Base-by-base conservation (phyloP, 768 basidiomycete genomes). In the Lactarius vividus region DNA sequence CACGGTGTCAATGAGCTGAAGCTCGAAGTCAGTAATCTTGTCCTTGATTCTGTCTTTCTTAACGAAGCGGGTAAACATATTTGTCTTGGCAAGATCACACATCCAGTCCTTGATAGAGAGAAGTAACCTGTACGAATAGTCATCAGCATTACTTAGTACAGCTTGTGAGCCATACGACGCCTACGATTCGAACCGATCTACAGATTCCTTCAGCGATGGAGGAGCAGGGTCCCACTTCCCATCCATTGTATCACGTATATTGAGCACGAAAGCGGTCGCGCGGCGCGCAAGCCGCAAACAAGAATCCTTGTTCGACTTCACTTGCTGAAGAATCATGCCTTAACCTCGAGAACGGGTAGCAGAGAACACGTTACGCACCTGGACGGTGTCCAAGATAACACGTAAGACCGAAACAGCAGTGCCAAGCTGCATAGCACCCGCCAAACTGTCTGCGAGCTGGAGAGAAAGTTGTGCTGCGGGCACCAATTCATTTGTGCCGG, bases 231-330 rank as follows among this genome's bases (percentile, higher is more conserved):
- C 59, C 64, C 63, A 64, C 26, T 64, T 64, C 20, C 63, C 57
- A 13, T 59, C 57, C 63, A 64, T 64, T 46, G 55, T 64, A 42
- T 64, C 63, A 23, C 63, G 63, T 20, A 59, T 42, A n/a, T 57
- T 61, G 53, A 68, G 44, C 16, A 62, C 54, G 55, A 68, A 65
- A 3, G 33, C 54, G 26, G 44, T 40, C 49, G 59, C 64, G 15
- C 49, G 64, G 35, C 46, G 63, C 9, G 55, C 55, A 3, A 61
- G 67, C 42, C 59, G 53, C 23, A 40, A 15, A 52, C 67, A 65
- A 16, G 56, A 28, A 28, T 23, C 57, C 35, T 33, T 46, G 44
- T 65, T 68, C 44, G 31, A 55, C 39, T 65, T 64, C 37, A 62
- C 57, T 62, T 59, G 29, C 57, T 59, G 54, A 44, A 59, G 23